Conservation (phyloP, 2,329 filamentous ascomycete genomes). For the Fusarium sp. region DNA sequence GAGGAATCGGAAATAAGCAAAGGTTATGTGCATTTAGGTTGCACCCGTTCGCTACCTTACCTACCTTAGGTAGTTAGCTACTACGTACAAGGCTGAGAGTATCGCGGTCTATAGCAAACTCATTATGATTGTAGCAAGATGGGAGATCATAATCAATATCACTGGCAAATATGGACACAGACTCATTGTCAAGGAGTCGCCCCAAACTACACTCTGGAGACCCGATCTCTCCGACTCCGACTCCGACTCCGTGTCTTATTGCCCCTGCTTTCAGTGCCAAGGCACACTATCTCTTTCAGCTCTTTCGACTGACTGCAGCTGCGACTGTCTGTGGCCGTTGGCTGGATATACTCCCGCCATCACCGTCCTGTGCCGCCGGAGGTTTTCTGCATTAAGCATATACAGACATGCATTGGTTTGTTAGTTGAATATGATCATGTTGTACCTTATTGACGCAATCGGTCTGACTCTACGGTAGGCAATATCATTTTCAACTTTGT, state of each 20-base stretch:
- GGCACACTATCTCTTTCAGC: conserved; percentile 7
- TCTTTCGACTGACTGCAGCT: not conserved
- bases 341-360: not conserved
- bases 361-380: not conserved
- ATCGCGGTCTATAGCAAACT: not conserved
- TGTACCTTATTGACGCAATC: not conserved
- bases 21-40: not conserved
- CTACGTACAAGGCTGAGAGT: not conserved
- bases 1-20: not conserved
- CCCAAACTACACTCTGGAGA: not conserved
- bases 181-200: not conserved
- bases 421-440: too few relatives aligned
- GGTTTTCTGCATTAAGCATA: conserved; percentile 1
- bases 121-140: not conserved
- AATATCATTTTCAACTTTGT: conserved; percentile 73
- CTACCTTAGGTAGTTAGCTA: too few relatives aligned
- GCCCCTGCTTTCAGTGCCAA: conserved; percentile 14
- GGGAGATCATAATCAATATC: not conserved
- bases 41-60: not conserved
- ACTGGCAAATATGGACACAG: not conserved
- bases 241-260: not conserved
- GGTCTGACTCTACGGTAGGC: conserved; percentile 45
- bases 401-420: not conserved
- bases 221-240: not conserved
- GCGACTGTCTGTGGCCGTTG: not conserved